Evolutionary conservation across 208 protist genomes (phyloP).

Genomic region (Leishmania arabica): DNA sequence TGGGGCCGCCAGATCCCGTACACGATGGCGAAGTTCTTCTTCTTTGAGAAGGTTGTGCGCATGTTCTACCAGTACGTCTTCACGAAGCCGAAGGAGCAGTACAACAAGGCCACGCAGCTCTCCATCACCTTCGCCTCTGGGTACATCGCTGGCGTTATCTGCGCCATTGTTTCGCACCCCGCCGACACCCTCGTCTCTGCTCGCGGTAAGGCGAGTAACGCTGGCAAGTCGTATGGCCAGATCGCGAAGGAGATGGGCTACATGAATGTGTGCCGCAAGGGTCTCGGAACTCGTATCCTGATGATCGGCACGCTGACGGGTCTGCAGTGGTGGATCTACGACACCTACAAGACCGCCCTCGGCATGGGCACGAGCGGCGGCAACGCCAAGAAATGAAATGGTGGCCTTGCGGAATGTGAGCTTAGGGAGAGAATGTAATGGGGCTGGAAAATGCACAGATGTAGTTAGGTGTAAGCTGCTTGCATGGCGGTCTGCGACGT

Average conservation of each 20-base stretch:
- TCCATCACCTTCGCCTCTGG: slow-evolving; percentile 93
- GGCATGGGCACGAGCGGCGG: slow-evolving; percentile 64
- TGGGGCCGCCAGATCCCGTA: slow-evolving; percentile 96
- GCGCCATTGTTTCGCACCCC: slow-evolving; percentile 96
- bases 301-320: slow-evolving; percentile 98
- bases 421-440: background rate
- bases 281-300: slow-evolving; percentile 94
- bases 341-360: slow-evolving; percentile 65
- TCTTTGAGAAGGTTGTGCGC: slow-evolving; percentile 89
- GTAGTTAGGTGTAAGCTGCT: background rate
- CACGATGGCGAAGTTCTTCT: slow-evolving; percentile 96
- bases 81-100: slow-evolving; percentile 80
- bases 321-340: slow-evolving; percentile 96
- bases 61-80: slow-evolving; percentile 91
- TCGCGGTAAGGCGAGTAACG: slow-evolving; percentile 88
- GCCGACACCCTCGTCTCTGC: slow-evolving; percentile 95
- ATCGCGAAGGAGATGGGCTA: slow-evolving; percentile 89
- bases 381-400: slow-evolving; percentile 26
- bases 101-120: slow-evolving; percentile 89
- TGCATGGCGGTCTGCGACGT: background rate
- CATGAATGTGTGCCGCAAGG: slow-evolving; percentile 84
- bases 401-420: background rate
- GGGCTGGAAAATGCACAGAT: background rate
- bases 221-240: slow-evolving; percentile 73
- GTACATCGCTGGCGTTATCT: slow-evolving; percentile 95